Evolutionary conservation across 306 rosid species (phyloP), one percentile per base, ranked within the genome.

Genomic region (Trifolium pratense): DNA sequence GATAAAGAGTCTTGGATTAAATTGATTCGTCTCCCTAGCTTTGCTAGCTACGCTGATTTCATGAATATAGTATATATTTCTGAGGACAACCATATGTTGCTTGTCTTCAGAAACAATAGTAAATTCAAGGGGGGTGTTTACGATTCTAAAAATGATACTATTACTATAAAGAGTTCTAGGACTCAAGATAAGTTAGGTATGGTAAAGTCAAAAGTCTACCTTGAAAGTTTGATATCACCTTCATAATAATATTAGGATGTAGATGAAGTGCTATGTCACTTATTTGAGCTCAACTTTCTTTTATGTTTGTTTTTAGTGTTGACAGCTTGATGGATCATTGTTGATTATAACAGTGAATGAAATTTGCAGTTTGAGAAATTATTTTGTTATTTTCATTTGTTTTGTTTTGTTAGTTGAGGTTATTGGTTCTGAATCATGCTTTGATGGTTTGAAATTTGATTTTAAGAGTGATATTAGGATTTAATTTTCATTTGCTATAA

Each of bases 201-300:
- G 40, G 1, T 59, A 39, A 36, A 53, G 1, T 29, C 66, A 12
- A 56, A 20, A 32, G 14, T 71, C 66, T 66, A 75, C 25, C 43
- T 59, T 20, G 79, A 83, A 55, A 83, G 83, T 58, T 67, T 83
- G 68, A 66, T 79, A 49, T 79, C 83, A 52, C 86, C 86, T 61
- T 48, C 61, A 17, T 68, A 13, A 26, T 26, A 49, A 29, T 62
- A 59, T 26, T 42, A 48, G 51, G 67, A 40, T 21, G 16, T 25
- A 29, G 45, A 46, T 56, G 34, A 15, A 5, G 2, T 43, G 7
- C 18, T 46, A 5, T 14, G 2, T 46, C 17, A 13, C 14, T 46
- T 15, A 43, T 3, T 43, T 5, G 3, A 43, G 12, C 49, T 5
- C n/a, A 12, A 43, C 49, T 43, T 21, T 21, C 25, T 21, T 46